phyloP scores from a whole-genome alignment of 164 flowering plant species.

The Amborella trichopoda region DNA sequence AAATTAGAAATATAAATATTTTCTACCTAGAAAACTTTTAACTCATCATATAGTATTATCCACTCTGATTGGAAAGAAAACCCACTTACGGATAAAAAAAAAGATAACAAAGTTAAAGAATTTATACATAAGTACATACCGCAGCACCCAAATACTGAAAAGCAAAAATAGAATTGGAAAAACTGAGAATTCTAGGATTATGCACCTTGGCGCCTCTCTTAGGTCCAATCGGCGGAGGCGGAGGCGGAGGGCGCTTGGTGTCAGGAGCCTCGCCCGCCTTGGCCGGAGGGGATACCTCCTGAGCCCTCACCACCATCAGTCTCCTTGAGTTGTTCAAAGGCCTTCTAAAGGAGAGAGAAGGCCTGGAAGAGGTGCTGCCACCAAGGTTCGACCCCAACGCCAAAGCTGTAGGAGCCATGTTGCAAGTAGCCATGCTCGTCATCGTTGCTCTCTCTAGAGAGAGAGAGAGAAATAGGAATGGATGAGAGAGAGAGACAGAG shows the following conservation, averaged over 20 bases:
- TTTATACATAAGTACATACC: not conserved
- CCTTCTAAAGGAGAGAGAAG: slow-evolving; percentile 20
- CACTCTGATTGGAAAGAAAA: too few relatives aligned
- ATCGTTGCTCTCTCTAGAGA: not conserved
- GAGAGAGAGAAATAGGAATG: not conserved
- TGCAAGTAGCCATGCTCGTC: slow-evolving; percentile 43
- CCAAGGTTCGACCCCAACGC: slow-evolving; percentile 36
- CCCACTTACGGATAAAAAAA: not conserved
- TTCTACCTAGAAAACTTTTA: not conserved
- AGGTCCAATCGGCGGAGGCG: slow-evolving; percentile 94
- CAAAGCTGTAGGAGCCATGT: slow-evolving; percentile 69
- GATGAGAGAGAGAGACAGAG: slow-evolving; percentile 8
- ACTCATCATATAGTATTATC: too few relatives aligned
- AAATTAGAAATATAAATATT: not conserved
- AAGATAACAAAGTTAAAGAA: not conserved
- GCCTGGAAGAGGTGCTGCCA: slow-evolving; percentile 13
- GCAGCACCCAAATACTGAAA: not conserved
- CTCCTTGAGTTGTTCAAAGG: slow-evolving; percentile 16
- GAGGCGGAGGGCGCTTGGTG: slow-evolving; percentile 28
- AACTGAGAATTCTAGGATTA: not conserved
- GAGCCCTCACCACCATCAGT: slow-evolving; percentile 49
- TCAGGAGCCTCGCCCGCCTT: slow-evolving; percentile 27
- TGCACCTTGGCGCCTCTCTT: slow-evolving; percentile 85
- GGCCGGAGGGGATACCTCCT: slow-evolving; percentile 40
- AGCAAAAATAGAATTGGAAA: not conserved